Evolutionary conservation across 2,329 filamentous ascomycete genomes (phyloP).

Genomic region (Aspergillus alliaceus): DNA sequence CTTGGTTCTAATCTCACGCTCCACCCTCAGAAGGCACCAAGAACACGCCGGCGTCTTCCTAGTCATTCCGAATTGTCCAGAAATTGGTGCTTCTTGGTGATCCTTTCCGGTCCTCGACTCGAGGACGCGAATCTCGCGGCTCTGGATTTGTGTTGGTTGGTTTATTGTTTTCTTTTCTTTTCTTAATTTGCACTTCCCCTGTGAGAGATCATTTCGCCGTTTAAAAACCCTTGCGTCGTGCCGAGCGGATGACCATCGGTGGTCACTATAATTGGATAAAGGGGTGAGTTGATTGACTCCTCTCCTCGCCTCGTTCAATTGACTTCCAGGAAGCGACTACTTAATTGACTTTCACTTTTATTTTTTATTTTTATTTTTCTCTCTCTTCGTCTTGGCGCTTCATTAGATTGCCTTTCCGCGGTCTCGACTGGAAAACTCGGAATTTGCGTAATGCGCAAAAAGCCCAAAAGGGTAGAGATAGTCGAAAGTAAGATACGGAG

Average conservation of each 20-base stretch:
- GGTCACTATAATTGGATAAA: background rate
- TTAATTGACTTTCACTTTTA: background rate
- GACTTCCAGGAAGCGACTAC: background rate
- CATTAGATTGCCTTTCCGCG: background rate
- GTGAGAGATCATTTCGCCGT: background rate
- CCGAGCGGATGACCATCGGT: background rate
- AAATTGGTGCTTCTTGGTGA: conserved; percentile 1
- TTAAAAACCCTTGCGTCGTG: background rate
- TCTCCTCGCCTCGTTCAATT: background rate
- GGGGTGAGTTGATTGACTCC: background rate
- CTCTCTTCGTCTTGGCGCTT: background rate
- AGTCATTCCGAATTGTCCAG: background rate
- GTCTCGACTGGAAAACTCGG: background rate
- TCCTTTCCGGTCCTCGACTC: background rate
- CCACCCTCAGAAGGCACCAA: conserved; percentile 1
- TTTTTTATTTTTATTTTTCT: background rate
- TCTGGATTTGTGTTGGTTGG: background rate
- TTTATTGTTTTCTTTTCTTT: background rate
- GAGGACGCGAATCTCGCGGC: background rate
- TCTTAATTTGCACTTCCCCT: background rate
- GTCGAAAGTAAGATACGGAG: background rate
- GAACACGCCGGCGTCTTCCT: conserved; percentile 1
- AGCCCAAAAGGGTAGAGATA: background rate
- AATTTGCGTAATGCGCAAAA: background rate
- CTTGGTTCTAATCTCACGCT: background rate